Base-by-base conservation (phyloP, 768 basidiomycete genomes). In the Terana coerulea region DNA sequence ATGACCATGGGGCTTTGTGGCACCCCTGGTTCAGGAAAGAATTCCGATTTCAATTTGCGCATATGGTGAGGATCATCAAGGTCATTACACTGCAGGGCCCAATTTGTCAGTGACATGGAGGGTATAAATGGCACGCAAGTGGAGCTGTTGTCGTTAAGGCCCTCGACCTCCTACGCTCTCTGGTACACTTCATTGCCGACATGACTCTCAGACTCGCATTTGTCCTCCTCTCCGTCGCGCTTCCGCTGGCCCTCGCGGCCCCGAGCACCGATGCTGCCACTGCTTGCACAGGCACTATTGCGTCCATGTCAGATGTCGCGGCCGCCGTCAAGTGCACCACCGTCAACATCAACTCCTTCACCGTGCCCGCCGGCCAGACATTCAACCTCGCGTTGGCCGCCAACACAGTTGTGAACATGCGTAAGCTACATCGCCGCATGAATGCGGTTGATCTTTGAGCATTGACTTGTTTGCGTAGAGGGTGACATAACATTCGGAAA, bases 401-500 rank as follows among this genome's bases (percentile, higher is more conserved):
- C 22, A 78, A 78, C 4, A 75, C 80, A 1, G 80, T 72, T 3
- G 83, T 86, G 51, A 83, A 77, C 40, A 64, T 86, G 64, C 64
- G 82, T 83, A 56, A 60, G 78, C 67, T 17, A 22, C 10, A 11
- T 12, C n/a, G n/a, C n/a, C n/a, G n/a, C n/a, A n/a, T n/a, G n/a
- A n/a, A n/a, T n/a, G n/a, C n/a, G n/a, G n/a, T n/a, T n/a, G n/a
- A n/a, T n/a, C n/a, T n/a, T n/a, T n/a, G n/a, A n/a, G n/a, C n/a
- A 19, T 36, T n/a, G n/a, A 25, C 34, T n/a, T 53, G 11, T 10
- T 17, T n/a, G 11, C 15, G 43, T 28, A 84, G 79, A 72, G 53
- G 84, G 84, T 14, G 75, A 85, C 26, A 71, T 86, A 39, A 56
- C 62, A 21, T 86, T 86, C 60, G 81, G 75, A 5, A 77, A 75